Evolutionary conservation across 805 yeast genomes (phyloP), one percentile per base, ranked within the genome.

Genomic region (Starmera dryadoides): DNA sequence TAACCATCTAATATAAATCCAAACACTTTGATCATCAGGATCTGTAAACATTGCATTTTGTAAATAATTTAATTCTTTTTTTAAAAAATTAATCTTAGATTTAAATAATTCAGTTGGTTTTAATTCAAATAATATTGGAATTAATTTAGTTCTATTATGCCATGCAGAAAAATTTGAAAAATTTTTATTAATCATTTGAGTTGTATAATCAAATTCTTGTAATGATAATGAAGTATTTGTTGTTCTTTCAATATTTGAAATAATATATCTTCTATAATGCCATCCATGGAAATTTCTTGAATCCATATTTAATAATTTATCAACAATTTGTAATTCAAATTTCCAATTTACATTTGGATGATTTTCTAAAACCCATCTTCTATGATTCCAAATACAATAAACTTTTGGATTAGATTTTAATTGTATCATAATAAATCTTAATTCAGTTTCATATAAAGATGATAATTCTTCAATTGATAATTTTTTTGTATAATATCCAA

Each of bases 341-440:
- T 65, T 57, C 93, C 94, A 87, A 39, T 80, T 62, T 10, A 81
- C 75, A 0, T 53, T 49, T 2, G 71, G 67, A 26, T 75, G 73
- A 16, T 66, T 55, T 28, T 74, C 69, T 30, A 91, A 60, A 33
- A 84, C 73, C 98, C 98, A 93, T 10, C 74, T 63, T 29, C 98
- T 68, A 56, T 93, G 97, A 49, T 81, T 84, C 97, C 98, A 93
- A 11, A 93, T 80, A 96, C 98, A 93, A 55, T 93, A 93, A 31
- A 89, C 86, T 57, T 93, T 93, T 2, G 98, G 98, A 47, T 62
- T 80, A 40, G 68, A 60, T 39, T 73, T 74, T 49, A 93, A 60
- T 46, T 78, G 74, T 0, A 56, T 59, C 63, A 81, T 66, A 2
- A 79, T 69, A 53, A 86, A 78, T 19, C 60, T 46, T 34, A 93